Conservation (phyloP, 2,329 filamentous ascomycete genomes). For the Fusarium clavum region DNA sequence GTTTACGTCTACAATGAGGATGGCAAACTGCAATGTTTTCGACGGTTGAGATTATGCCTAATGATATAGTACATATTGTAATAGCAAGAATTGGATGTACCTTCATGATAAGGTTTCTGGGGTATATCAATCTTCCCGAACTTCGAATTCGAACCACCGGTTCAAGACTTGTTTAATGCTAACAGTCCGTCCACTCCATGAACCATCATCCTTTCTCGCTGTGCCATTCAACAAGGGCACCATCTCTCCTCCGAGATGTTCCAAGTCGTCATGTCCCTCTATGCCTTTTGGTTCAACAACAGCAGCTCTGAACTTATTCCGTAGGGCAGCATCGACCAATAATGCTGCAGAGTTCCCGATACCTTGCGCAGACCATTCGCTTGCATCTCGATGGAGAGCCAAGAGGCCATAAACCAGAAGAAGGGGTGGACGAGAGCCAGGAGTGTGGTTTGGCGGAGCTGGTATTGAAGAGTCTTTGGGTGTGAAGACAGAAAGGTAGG, state of each 20-base stretch:
- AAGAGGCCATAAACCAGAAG: slow-evolving; percentile 75
- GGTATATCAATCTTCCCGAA: slow-evolving; percentile 1
- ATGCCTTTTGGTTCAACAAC: slow-evolving; percentile 59
- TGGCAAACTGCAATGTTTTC: slow-evolving; percentile 16
- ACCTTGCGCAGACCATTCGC: slow-evolving; percentile 82
- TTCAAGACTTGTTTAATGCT: slow-evolving; percentile 67
- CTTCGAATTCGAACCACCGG: slow-evolving; percentile 69
- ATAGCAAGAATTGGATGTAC: neutral
- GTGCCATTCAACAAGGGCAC: slow-evolving; percentile 73
- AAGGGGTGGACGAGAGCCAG: slow-evolving; percentile 50
- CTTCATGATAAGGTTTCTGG: neutral
- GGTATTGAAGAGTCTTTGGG: slow-evolving; percentile 52
- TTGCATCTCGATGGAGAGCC: slow-evolving; percentile 72
- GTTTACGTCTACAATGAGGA: slow-evolving; percentile 21
- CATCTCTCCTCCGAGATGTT: slow-evolving; percentile 60
- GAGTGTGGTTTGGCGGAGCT: slow-evolving; percentile 50
- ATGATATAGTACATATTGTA: neutral
- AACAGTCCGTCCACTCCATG: slow-evolving; percentile 69
- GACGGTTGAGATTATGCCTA: neutral
- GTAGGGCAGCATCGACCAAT: slow-evolving; percentile 70
- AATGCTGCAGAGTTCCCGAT: slow-evolving; percentile 71
- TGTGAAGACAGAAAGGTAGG: slow-evolving; percentile 73
- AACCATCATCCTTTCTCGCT: slow-evolving; percentile 61
- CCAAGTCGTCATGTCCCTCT: slow-evolving; percentile 47
- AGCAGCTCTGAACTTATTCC: slow-evolving; percentile 57